Base-by-base conservation (phyloP, 176 grass and related monocot genomes). In the Eleusine indica region DNA sequence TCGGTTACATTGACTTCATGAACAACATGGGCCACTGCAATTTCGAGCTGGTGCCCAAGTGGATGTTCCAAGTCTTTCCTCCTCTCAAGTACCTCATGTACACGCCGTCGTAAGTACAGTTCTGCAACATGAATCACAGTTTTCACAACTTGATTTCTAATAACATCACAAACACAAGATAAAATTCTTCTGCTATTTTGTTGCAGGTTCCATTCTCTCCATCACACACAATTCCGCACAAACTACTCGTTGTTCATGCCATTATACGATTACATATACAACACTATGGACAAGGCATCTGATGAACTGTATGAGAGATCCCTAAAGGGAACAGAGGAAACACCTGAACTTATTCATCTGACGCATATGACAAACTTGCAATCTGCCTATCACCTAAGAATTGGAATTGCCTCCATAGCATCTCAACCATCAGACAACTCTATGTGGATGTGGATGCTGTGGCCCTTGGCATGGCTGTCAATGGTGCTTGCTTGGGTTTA, bases 11-110 rank as follows among this genome's bases (percentile, higher is more conserved):
- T 28, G 96, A 98, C 74, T 94, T 98, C 82, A 98, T 98, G 96
- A 98, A 98, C 80, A 98, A 98, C 76, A 90, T 98, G 91, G 96
- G 96, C 0, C 96, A 98, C 77, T 98, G 96, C 78, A 98, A 98
- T 19, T 94, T 98, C 71, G 93, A 98, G 83, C 53, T 98, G 70
- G 91, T 98, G 47, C 96, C 96, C 2, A 91, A 85, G 32, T 95
- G 89, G 93, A 60, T 95, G 16, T 98, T 98, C 65, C 52, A 76
- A 40, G 85, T 75, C 43, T 98, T 98, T 46, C 96, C 96, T 13
- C 91, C 89, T 54, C 96, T 98, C 72, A 98, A 98, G 85, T 95
- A 98, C 80, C 87, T 98, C 66, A 95, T 98, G 92, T 98, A 98
- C 73, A 98, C 96, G 1, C 96, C 92, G 18, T 98, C 96, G 96